Base-by-base conservation (phyloP, 768 basidiomycete genomes). In the Hygrocybe punicea region DNA sequence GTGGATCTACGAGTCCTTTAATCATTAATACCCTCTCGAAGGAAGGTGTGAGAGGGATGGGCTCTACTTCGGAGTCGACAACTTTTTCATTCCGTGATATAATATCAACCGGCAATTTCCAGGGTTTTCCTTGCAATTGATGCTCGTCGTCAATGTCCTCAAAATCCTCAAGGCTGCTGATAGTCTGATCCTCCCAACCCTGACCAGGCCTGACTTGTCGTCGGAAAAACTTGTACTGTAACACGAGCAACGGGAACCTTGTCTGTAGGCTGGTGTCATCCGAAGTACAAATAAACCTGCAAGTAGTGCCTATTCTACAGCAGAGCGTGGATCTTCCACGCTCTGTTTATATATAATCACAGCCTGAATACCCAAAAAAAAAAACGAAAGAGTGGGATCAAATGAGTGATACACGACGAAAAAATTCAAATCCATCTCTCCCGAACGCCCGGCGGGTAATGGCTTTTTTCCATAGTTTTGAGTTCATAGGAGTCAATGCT, bases 1-100 rank as follows among this genome's bases (percentile, higher is more conserved):
- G 40, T 21, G 40, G 40, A 44, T n/a, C n/a, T 44, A 44, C 11
- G 40, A 44, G 40, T 44, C 40, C 40, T 44, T 44, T 44, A n/a
- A 44, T 44, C 40, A 44, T 44, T 44, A 44, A 11, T 6, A 11
- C 60, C 60, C 58, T 61, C 53, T 61, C 52, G 36, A 61, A 61
- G 17, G 45, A n/a, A 14, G 57, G 53, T 42, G 48, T 58, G 29
- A 59, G 58, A 40, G 53, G 53, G 53, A 58, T 58, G 52, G 60
- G 60, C n/a, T 44, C 33, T 49, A 45, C 56, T 51, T 10, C 57
- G 36, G 36, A 55, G 45, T 58, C 34, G 13, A 54, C 25, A 39
- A 60, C 57, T 29, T 54, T 40, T 58, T 51, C 58, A 60, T 39
- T 48, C 59, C 59, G 58, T 54, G 60, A 61, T 60, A 51, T 42